phyloP scores from a whole-genome alignment of 306 rosid genomes.

The apple (Malus domestica) region ASM211411v1 NC_041802.1:10320001-10320500 shows the following conservation, averaged over 20 bases:
- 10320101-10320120: not conserved
- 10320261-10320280: not conserved
- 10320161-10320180: not conserved
- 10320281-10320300: constrained; percentile 44
- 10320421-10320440: constrained; percentile 63
- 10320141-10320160: not conserved
- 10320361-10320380: constrained; percentile 70
- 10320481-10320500: not conserved
- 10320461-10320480: constrained; percentile 47
- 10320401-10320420: constrained; percentile 90
- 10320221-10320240: not conserved
- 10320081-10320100: not conserved
- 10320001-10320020: not conserved
- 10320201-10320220: not conserved
- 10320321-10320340: constrained; percentile 92
- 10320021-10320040: not conserved
- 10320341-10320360: constrained; percentile 97
- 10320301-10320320: constrained; percentile 77
- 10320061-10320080: not conserved
- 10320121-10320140: not conserved
- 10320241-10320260: not conserved
- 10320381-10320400: constrained; percentile 91
- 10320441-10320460: constrained; percentile 39
- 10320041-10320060: not conserved
- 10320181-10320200: not conserved